Conservation (phyloP, 2,329 filamentous ascomycete species). For the Penicillium occitanis region DNA sequence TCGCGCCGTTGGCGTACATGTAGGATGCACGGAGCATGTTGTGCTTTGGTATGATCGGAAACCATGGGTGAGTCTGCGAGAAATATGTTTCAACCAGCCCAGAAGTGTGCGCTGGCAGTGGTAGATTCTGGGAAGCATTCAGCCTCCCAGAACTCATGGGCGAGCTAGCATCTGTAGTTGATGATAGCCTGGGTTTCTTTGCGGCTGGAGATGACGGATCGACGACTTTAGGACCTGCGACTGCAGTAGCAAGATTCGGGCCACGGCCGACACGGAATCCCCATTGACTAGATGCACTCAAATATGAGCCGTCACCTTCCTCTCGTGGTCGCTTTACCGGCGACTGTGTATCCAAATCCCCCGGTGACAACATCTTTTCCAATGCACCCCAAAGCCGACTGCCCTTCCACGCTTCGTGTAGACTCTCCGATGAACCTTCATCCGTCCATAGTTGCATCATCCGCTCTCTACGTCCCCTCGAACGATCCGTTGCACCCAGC, state of each 20-base stretch:
- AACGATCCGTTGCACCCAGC: conserved; percentile 38
- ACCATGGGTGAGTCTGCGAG: conserved; percentile 59
- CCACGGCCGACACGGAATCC: conserved; percentile 34
- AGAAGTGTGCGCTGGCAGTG: conserved; percentile 53
- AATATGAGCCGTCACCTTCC: conserved; percentile 25
- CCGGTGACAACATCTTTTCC: conserved; percentile 43
- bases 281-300: conserved; percentile 29
- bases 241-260: conserved; percentile 28
- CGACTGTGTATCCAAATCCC: conserved; percentile 27
- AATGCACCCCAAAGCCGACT: conserved; percentile 41
- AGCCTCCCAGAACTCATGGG: neutral
- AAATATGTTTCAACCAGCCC: conserved; percentile 58
- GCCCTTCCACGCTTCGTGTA: conserved; percentile 48
- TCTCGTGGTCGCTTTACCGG: conserved; percentile 39
- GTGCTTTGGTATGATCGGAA: conserved; percentile 60
- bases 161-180: conserved; percentile 17
- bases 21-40: conserved; percentile 58
- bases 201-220: conserved; percentile 27
- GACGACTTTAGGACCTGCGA: conserved; percentile 34
- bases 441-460: conserved; percentile 44
- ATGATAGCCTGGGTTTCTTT: conserved; percentile 33
- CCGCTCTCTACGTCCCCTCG: conserved; percentile 32
- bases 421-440: conserved; percentile 41
- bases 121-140: conserved; percentile 24
- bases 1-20: conserved; percentile 50